phyloP scores from a whole-genome alignment of 768 basidiomycete species.

The Suillus clintonianus region DNA sequence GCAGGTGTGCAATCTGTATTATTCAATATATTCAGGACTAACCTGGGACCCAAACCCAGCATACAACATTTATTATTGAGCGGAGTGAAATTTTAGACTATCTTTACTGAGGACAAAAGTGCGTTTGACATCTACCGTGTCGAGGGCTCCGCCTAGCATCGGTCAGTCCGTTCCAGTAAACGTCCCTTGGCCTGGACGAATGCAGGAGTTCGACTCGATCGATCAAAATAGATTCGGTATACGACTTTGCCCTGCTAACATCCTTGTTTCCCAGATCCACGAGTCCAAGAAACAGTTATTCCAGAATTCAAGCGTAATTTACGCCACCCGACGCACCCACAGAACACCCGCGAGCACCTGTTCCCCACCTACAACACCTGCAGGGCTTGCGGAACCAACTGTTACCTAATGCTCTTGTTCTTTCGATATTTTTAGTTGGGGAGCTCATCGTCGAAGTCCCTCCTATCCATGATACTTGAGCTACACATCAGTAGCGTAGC shows the following conservation, averaged over 20 bases:
- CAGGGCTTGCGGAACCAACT: not conserved
- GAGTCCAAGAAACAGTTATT: not conserved
- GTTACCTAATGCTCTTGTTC: not conserved
- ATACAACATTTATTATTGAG: slow-evolving; percentile 27
- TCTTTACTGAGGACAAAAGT: slow-evolving; percentile 35
- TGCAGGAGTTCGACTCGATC: not conserved
- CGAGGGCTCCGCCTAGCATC: slow-evolving; percentile 29
- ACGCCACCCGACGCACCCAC: slow-evolving; percentile 47
- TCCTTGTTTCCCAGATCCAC: not conserved
- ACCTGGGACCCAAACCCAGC: slow-evolving; percentile 31
- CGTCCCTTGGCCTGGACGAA: slow-evolving; percentile 41
- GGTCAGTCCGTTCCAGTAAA: slow-evolving; percentile 31
- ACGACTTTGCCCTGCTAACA: not conserved
- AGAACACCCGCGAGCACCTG: slow-evolving; percentile 34
- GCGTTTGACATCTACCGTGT: slow-evolving; percentile 25
- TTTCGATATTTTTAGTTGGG: not conserved
- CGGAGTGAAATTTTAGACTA: slow-evolving; percentile 40
- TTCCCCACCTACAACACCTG: not conserved
- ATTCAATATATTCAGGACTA: not conserved
- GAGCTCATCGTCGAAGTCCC: not conserved
- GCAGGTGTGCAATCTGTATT: not conserved
- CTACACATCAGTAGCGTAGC: not conserved
- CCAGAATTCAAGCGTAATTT: slow-evolving; percentile 44
- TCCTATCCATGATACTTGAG: not conserved
- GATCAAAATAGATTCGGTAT: not conserved